Evolutionary conservation across 768 basidiomycete genomes (phyloP), one percentile per base, ranked within the genome.

Genomic region (Glaciozyma antarctica): DNA sequence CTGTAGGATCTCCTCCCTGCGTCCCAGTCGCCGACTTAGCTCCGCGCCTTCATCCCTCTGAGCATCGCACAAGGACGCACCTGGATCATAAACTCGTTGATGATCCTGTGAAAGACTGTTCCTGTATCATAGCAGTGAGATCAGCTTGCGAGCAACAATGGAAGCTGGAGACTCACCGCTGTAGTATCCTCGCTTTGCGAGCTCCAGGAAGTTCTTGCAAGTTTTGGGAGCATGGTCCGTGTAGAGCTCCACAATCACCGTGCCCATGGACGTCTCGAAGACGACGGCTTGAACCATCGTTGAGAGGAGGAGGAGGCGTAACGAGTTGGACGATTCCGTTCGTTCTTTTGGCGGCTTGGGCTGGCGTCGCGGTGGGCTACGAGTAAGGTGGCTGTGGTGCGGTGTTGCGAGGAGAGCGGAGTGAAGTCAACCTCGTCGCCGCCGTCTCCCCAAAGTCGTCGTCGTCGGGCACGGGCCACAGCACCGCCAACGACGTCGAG

Each of bases 51-150:
- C 5, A 32, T 19, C 9, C 53, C 30, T 32, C 28, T 32, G 3
- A 21, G 28, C 52, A 53, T 12, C 17, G 13, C 53, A 4, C 30
- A 30, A 22, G 12, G 7, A 4, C 17, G 30, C 41, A 61, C 86
- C 79, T 99, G 94, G 21, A 95, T 85, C 94, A 97, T 97, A 74
- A 97, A 97, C 75, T 93, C 92, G 87, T 93, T 73, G 24, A 98
- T 87, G 71, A 98, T 87, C 44, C 94, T 86, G 78, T 97, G 94
- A 75, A 95, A 97, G 56, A 89, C 75, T 6, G 88, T 83, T 26
- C 85, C 85, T 71, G 79, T 41, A 10, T 53, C 6, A 16, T 41
- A n/a, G 8, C 28, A 3, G n/a, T 1, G 5, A 21, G 17, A 24
- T 16, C 38, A 44, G 45, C 21, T 24, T 13, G 8, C 56, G n/a